Evolutionary conservation across 1,284 basidiomycete genomes (phyloP).

Genomic region (Paramarasmius palmivorus): DNA sequence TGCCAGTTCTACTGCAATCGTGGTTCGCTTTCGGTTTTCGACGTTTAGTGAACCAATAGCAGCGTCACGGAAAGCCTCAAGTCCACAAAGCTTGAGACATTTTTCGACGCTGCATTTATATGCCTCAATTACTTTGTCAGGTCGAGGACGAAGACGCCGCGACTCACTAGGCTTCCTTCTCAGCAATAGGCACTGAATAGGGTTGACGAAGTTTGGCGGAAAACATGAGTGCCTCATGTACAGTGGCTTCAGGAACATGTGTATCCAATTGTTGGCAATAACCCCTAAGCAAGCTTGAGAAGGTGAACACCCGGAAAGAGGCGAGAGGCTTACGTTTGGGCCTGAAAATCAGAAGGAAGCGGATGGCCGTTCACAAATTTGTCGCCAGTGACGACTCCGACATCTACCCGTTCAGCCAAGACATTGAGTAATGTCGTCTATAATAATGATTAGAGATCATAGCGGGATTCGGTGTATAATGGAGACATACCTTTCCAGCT

Average conservation of each 20-base stretch:
- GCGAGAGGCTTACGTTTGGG: slow-evolving; percentile 48
- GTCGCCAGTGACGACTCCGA: slow-evolving; percentile 77
- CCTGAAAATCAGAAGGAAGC: slow-evolving; percentile 73
- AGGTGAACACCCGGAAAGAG: not conserved
- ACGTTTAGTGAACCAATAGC: slow-evolving; percentile 69
- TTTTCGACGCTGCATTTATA: slow-evolving; percentile 57
- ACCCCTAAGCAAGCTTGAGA: slow-evolving; percentile 29
- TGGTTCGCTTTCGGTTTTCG: slow-evolving; percentile 70
- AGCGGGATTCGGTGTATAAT: no score
- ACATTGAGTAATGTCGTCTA: slow-evolving; percentile 42
- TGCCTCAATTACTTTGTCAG: not conserved
- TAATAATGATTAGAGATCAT: no score
- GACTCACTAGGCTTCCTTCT: slow-evolving; percentile 69
- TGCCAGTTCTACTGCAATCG: slow-evolving; percentile 74
- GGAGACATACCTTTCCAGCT: no score
- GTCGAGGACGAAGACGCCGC: not conserved
- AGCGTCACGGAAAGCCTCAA: slow-evolving; percentile 63
- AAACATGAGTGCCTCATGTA: slow-evolving; percentile 83
- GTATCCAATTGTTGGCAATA: slow-evolving; percentile 82
- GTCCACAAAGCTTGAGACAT: slow-evolving; percentile 68
- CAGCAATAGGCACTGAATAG: slow-evolving; percentile 56
- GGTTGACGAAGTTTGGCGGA: slow-evolving; percentile 82
- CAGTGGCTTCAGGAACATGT: slow-evolving; percentile 66
- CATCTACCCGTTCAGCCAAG: slow-evolving; percentile 71
- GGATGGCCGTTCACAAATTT: slow-evolving; percentile 75